Evolutionary conservation across 2,329 filamentous ascomycete species (phyloP).

Genomic region (Penicillium glabrum): DNA sequence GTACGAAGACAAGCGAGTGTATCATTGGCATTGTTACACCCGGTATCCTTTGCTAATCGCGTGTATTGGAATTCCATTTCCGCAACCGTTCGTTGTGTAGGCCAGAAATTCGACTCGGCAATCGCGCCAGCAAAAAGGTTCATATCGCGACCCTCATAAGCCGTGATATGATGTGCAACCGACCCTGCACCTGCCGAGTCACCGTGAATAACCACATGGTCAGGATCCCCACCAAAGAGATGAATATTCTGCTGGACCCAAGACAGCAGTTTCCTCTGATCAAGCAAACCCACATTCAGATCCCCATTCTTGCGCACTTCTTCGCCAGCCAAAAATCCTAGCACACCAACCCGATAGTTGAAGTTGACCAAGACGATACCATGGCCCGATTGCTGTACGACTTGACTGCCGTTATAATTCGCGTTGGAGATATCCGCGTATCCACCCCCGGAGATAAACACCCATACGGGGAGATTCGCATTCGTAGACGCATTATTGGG

Average conservation of each 20-base stretch:
- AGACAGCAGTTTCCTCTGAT: conserved; percentile 60
- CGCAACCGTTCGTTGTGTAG: conserved; percentile 44
- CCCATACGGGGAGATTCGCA: conserved; percentile 62
- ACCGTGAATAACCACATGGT: conserved; percentile 61
- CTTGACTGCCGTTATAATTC: conserved; percentile 59
- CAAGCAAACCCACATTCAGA: conserved; percentile 64
- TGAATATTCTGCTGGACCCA: conserved; percentile 64
- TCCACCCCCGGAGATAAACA: conserved; percentile 60
- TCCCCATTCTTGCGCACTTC: conserved; percentile 56
- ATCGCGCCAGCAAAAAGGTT: conserved; percentile 50
- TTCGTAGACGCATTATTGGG: conserved; percentile 26
- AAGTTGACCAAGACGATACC: conserved; percentile 67
- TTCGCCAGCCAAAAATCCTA: conserved; percentile 63
- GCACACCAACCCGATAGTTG: conserved; percentile 67
- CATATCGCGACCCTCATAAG: conserved; percentile 51
- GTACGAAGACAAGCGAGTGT: conserved; percentile 48
- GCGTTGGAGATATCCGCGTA: conserved; percentile 53
- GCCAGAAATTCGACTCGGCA: conserved; percentile 51
- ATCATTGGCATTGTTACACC: conserved; percentile 39
- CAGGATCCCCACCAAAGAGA: conserved; percentile 58
- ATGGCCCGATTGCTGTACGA: conserved; percentile 56
- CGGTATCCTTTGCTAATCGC: conserved; percentile 44
- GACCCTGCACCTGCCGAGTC: conserved; percentile 62
- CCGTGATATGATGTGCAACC: conserved; percentile 54
- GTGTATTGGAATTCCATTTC: conserved; percentile 52